These are phyloP conservation scores for Aspergillus ustus DNA, from an alignment of 2,329 filamentous ascomycete genomes.

Conservation along the genomic window DNA sequence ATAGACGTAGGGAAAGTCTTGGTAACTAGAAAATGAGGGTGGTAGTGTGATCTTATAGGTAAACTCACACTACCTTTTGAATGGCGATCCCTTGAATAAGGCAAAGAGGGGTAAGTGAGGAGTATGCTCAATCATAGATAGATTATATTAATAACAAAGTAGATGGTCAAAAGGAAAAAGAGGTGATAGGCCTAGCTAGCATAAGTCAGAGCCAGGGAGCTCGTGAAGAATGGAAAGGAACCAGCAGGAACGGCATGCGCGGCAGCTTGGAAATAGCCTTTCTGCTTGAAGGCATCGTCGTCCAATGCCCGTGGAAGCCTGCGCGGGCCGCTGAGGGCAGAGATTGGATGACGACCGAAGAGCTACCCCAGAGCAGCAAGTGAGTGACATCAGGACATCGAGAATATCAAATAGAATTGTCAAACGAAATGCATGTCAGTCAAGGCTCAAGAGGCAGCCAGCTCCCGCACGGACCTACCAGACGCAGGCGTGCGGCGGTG, in stretches of 20 bases:
- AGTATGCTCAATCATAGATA: conserved; percentile 11
- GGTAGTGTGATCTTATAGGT: not conserved
- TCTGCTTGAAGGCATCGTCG: not conserved
- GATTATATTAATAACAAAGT: conserved; percentile 12
- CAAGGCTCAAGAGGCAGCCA: conserved; percentile 3
- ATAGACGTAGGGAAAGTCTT: not conserved
- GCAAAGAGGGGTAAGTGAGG: conserved; percentile 28
- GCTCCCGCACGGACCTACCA: conserved; percentile 10
- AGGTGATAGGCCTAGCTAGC: not conserved
- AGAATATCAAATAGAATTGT: conserved; percentile 13
- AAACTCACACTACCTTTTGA: not conserved
- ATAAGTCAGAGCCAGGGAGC: not conserved
- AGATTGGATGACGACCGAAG: conserved; percentile 6
- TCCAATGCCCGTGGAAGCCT: conserved; percentile 4
- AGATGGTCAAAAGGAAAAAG: not conserved
- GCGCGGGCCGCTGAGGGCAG: not conserved
- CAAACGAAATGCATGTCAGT: conserved; percentile 13
- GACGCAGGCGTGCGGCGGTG: not conserved
- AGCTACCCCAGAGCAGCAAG: not conserved
- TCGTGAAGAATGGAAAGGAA: conserved; percentile 5
- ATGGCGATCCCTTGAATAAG: conserved; percentile 10
- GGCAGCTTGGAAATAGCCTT: conserved; percentile 13
- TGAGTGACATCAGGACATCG: conserved; percentile 14
- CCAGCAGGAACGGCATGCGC: conserved; percentile 12
- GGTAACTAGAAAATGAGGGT: not conserved